Evolutionary conservation across 148 eudicot genomes (phyloP), one percentile per base, ranked within the genome.

Genomic region (Limonium bicolor): DNA sequence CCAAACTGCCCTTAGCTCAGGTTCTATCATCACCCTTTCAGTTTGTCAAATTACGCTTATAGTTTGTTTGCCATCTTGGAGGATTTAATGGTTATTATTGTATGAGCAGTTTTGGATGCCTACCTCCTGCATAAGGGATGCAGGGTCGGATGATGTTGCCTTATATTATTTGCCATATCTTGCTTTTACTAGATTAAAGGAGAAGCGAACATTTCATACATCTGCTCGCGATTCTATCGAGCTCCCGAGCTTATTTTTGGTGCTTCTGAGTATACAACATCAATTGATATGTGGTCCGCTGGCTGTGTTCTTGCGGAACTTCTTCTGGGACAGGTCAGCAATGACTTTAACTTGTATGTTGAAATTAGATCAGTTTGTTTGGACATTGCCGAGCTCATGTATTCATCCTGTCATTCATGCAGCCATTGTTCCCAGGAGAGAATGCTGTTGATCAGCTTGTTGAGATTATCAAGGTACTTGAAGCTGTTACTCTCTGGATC

Each of bases 341-440:
- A 32, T 32, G 11, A 2, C 11, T 32, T 2, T 10, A 15, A 32
- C 3, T 10, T 32, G 14, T 1, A 2, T 32, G 36, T 10, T 32
- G 5, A 12, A 10, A 10, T 32, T 2, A 10, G 36, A 10, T 2
- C 5, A 32, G 11, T n/a, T n/a, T n/a, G n/a, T 13, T 24, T 43
- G 48, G 17, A 43, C 27, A 28, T 24, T 23, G 30, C 17, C 27
- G 27, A 23, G 24, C 29, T 43, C 14, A 2, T 6, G 36, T 32
- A 2, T 32, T 32, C 36, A 32, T 2, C 14, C 55, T 18, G 19
- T 36, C 23, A 45, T 20, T 52, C 22, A 36, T 31, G 20, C 22
- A 64, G 78, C 78, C 73, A 38, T 50, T 68, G 40, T 72, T 72
- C 59, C 78, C 78, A 23, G 78, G 78, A 40, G 78, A 67, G 53